Evolutionary conservation across 2,329 filamentous ascomycete species (phyloP).

Genomic region (Diaporthe sp.): DNA sequence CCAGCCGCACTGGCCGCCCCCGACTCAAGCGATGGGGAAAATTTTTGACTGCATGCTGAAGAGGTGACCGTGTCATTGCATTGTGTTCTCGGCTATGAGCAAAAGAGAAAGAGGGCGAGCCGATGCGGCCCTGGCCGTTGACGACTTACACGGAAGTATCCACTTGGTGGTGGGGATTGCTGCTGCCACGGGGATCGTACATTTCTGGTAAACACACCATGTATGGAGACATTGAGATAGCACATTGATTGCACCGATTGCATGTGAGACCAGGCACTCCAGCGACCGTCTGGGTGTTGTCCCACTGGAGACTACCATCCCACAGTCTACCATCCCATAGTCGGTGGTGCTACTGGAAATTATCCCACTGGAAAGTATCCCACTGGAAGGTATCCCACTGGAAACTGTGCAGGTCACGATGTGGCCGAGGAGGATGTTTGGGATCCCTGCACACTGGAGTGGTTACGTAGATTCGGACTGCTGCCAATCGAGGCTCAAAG

Average conservation of each 20-base stretch:
- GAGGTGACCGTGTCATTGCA: conserved; percentile 11
- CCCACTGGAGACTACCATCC: not conserved
- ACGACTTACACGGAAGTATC: conserved; percentile 28
- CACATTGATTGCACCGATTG: not conserved
- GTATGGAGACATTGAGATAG: conserved; percentile 14
- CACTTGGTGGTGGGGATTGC: conserved; percentile 13
- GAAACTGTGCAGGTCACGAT: not conserved
- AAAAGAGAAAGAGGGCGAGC: not conserved
- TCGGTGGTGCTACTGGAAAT: too few species aligned
- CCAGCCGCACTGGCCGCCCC: not conserved
- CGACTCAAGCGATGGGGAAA: conserved; percentile 8
- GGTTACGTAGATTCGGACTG: not conserved
- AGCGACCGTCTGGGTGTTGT: not conserved
- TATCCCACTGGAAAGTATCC: not conserved
- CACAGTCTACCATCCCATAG: not conserved
- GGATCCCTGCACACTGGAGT: not conserved
- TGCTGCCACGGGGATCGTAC: conserved; percentile 25
- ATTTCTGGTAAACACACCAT: conserved; percentile 30
- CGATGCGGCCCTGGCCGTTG: not conserved
- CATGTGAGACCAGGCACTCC: conserved; percentile 23
- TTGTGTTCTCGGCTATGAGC: not conserved
- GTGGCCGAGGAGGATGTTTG: too few species aligned
- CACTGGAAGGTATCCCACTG: too few species aligned
- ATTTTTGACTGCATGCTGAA: conserved; percentile 14
- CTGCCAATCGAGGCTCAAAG: not conserved